Evolutionary conservation across 139 green algal genomes (phyloP).

Genomic region (Chlorella vulgaris): DNA sequence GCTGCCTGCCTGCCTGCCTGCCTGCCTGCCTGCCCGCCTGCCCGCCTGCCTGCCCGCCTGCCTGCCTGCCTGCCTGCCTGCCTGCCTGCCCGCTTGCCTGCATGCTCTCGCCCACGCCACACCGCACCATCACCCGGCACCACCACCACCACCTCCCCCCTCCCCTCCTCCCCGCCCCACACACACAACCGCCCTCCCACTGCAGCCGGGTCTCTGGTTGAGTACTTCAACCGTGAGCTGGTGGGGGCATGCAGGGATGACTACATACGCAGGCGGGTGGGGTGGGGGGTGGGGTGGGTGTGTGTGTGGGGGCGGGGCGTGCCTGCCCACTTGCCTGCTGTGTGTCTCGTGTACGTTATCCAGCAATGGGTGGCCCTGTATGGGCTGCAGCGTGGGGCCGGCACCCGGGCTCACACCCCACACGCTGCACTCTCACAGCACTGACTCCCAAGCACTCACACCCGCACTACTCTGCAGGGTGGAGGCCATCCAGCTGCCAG

Average conservation of each 20-base stretch:
- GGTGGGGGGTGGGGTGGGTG: neutral
- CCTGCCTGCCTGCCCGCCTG: neutral
- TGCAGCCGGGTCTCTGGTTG: constrained; percentile 66
- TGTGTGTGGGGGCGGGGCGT: neutral
- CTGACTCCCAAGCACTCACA: neutral
- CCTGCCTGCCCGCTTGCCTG: neutral
- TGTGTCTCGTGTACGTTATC: too few relatives aligned
- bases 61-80: neutral
- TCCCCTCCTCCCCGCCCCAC: neutral
- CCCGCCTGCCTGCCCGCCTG: neutral
- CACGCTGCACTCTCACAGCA: too few relatives aligned
- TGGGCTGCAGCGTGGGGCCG: too few relatives aligned
- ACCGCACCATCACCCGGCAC: neutral
- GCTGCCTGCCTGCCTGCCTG: neutral
- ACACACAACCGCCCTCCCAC: neutral
- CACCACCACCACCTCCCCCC: neutral
- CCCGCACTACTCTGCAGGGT: constrained; percentile 15
- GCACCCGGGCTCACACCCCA: too few relatives aligned
- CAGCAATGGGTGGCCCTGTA: too few relatives aligned
- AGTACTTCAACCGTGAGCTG: constrained; percentile 77
- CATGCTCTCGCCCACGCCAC: neutral
- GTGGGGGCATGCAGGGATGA: constrained; percentile 39
- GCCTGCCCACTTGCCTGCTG: too few relatives aligned
- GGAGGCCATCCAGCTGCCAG: constrained; percentile 54
- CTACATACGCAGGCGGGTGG: constrained; percentile 15